Conservation (phyloP, 495 filamentous ascomycete species). For the Poronia punctata region DNA sequence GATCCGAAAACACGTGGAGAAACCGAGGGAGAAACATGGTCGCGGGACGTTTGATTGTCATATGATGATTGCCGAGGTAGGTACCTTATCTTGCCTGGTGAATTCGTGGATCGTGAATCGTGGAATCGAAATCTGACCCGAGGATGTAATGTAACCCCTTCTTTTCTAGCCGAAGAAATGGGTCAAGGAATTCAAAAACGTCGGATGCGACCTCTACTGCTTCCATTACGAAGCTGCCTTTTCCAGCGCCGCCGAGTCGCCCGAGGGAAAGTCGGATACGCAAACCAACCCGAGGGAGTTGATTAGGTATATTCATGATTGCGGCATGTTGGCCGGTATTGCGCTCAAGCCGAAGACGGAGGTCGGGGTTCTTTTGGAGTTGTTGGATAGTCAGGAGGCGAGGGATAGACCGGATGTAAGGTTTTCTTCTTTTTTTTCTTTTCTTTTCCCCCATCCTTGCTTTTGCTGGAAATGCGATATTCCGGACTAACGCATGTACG, state of each 20-base stretch:
- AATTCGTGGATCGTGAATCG: too few species aligned
- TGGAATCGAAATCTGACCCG: too few species aligned
- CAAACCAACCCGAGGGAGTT: slow-evolving; percentile 76
- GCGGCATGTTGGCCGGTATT: slow-evolving; percentile 85
- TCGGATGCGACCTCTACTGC: slow-evolving; percentile 96
- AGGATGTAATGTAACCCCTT: not conserved
- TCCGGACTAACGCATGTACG: too few species aligned
- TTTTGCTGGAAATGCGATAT: too few species aligned
- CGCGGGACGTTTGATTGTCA: slow-evolving; percentile 97
- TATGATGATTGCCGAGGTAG: slow-evolving; percentile 99
- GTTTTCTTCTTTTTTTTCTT: slow-evolving; percentile 8
- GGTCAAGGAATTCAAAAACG: slow-evolving; percentile 88
- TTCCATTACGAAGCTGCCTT: slow-evolving; percentile 99
- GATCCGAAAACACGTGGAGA: slow-evolving; percentile 75
- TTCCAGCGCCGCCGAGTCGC: slow-evolving; percentile 75
- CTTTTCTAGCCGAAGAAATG: slow-evolving; percentile 80
- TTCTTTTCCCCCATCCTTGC: slow-evolving; percentile 1
- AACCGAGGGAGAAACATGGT: slow-evolving; percentile 44
- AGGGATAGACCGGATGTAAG: slow-evolving; percentile 86
- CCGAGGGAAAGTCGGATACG: slow-evolving; percentile 55
- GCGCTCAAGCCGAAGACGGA: slow-evolving; percentile 90
- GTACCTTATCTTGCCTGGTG: too few species aligned
- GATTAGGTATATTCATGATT: slow-evolving; percentile 81
- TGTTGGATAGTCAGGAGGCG: slow-evolving; percentile 63
- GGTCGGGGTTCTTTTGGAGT: slow-evolving; percentile 85